Evolutionary conservation across 2,329 filamentous ascomycete genomes (phyloP), one percentile per base, ranked within the genome.

Genomic region (Dactylonectria macrodidyma): DNA sequence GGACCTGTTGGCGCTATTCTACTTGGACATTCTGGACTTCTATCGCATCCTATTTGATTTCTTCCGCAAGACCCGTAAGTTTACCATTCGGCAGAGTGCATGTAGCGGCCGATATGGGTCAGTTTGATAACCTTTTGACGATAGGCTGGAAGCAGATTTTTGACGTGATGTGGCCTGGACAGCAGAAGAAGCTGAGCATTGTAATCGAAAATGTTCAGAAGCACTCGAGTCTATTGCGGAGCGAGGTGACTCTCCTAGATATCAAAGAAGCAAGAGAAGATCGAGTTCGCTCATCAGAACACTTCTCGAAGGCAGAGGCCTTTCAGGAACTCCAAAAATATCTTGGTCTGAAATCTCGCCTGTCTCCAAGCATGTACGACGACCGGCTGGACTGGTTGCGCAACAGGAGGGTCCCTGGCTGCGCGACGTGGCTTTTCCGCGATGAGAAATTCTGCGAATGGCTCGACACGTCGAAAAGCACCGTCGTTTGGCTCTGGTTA

Each of bases 21-120:
- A 60, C 38, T 41, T 11, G n/a, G 68, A 70, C 5, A 66, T 70
- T 8, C 66, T 70, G 1, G 16, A 70, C 4, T 58, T 70, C 8
- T 70, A 70, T 3, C 5, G 34, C 3, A 51, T 68, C 4, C 2
- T 55, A 7, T 36, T 52, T 1, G 50, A 62, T 0, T 61, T 70
- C 22, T 70, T 70, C 10, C 30, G 67, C 12, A 55, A 41, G 33
- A 7, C 5, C 4, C 50, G 69, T 71, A 38, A 41, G 69, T 65
- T 26, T 30, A 3, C 26, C 2, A 12, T 1, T 4, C 22, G 7
- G 8, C 1, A 1, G 2, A 2, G 1, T 1, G 0, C 5, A 16
- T 1, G 2, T 16, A 5, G 8, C 1, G 0, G 1, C 0, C 36
- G 36, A 44, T n/a, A 44, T 44, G 16, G n/a, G 14, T 19, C 9